phyloP scores from a whole-genome alignment of 495 filamentous ascomycete genomes.

The Sordaria brevicollis region DNA sequence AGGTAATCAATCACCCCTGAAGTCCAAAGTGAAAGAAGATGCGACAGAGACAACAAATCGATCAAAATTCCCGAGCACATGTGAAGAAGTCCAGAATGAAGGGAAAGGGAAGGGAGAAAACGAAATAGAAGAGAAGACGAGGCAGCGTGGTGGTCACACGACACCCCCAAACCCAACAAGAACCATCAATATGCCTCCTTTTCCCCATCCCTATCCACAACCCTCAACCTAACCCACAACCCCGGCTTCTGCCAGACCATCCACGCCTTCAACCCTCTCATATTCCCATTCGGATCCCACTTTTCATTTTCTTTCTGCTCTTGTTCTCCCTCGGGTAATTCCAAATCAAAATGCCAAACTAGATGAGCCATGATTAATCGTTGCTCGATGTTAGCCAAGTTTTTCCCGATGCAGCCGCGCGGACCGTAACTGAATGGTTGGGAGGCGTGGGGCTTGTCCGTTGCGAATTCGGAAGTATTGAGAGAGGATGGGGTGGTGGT shows the following conservation, averaged over 20 bases:
- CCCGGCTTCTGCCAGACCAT: constrained; percentile 4
- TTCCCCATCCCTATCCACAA: neutral
- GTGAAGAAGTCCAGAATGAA: too few species aligned
- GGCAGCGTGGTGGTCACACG: too few species aligned
- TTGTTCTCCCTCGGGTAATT: neutral
- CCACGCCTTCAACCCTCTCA: constrained; percentile 1
- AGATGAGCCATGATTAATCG: constrained; percentile 3
- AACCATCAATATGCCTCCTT: neutral
- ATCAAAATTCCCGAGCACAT: too few species aligned
- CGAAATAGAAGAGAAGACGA: neutral
- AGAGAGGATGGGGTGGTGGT: neutral
- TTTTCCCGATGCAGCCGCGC: constrained; percentile 38
- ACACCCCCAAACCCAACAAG: too few species aligned
- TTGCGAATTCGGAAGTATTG: constrained; percentile 12
- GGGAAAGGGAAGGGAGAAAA: neutral
- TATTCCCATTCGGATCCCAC: neutral
- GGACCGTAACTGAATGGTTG: constrained; percentile 36
- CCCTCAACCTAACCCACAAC: constrained; percentile 1
- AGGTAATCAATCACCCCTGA: too few species aligned
- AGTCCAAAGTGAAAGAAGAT: too few species aligned
- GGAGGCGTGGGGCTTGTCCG: constrained; percentile 2
- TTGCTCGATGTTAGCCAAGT: constrained; percentile 23
- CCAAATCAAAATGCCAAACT: constrained; percentile 3
- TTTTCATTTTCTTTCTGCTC: neutral
- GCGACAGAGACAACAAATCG: too few species aligned